Percentiles rank a stretch among this genome's conserved stretches.
phyloP scores from a whole-genome alignment of 2,329 filamentous ascomycete genomes.

The Beauveria pseudobassiana region DNA sequence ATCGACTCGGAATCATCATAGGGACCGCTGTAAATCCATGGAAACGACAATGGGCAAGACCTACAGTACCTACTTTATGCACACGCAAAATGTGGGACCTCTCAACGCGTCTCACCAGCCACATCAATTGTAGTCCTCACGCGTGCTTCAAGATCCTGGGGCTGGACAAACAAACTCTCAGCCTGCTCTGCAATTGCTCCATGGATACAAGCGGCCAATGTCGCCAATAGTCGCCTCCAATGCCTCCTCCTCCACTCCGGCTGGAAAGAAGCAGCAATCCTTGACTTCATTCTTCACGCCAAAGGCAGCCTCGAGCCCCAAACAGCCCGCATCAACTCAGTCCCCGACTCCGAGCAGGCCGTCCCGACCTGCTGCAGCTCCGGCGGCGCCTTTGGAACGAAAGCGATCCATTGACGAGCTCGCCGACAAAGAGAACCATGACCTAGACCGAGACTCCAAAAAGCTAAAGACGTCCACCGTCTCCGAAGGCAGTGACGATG shows the following conservation, averaged over 20 bases:
- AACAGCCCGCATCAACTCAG: constrained; percentile 20
- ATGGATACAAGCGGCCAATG: background rate
- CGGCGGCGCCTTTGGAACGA: constrained; percentile 32
- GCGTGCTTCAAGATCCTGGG: background rate
- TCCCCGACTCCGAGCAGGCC: constrained; percentile 20
- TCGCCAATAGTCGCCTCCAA: constrained; percentile 14
- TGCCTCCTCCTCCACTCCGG: constrained; percentile 30
- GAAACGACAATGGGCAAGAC: no score
- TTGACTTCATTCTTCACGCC: constrained; percentile 81
- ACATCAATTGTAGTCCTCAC: background rate
- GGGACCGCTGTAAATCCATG: no score
- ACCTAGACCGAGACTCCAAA: background rate
- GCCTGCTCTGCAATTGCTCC: background rate
- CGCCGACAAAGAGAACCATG: constrained; percentile 9
- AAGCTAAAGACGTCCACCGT: constrained; percentile 28
- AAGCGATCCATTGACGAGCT: constrained; percentile 32
- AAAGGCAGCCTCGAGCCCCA: constrained; percentile 38
- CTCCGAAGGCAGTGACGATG: constrained; percentile 38
- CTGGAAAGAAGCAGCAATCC: constrained; percentile 65
- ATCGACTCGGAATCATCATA: no score
- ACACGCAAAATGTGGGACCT: constrained; percentile 8
- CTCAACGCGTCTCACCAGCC: constrained; percentile 11
- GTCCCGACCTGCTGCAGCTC: constrained; percentile 42
- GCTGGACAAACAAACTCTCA: background rate
- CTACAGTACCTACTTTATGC: background rate